Percentiles rank a stretch among this genome's conserved stretches.
Conservation (phyloP, 208 protist species). For the Plasmodiophora brassicae region DNA sequence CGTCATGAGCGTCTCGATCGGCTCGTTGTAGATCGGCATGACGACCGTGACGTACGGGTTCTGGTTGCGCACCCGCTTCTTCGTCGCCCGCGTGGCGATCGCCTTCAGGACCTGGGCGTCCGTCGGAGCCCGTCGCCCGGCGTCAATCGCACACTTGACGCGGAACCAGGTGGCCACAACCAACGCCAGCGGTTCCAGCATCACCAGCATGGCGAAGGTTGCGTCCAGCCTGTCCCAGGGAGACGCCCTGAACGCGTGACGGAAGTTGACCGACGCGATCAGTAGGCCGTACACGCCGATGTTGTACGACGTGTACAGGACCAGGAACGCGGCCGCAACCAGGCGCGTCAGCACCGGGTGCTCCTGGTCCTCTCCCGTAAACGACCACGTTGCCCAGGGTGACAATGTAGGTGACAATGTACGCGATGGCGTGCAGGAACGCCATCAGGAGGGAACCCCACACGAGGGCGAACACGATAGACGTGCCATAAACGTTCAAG, state of each 20-base stretch:
- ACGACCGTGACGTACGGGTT: constrained; percentile 8
- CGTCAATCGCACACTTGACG: background rate
- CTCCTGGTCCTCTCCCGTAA: background rate
- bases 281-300: background rate
- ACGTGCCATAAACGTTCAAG: too few species aligned
- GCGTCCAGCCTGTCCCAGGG: background rate
- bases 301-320: background rate
- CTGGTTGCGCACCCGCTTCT: background rate
- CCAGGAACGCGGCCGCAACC: background rate
- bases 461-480: background rate
- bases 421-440: background rate
- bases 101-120: background rate
- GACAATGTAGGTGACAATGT: constrained; percentile 14
- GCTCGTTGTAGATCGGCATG: constrained; percentile 32
- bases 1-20: constrained; percentile 16
- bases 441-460: background rate
- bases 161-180: background rate
- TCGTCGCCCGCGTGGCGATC: background rate
- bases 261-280: background rate
- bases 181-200: background rate
- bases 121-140: background rate
- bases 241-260: background rate
- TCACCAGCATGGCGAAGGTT: background rate
- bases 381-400: background rate
- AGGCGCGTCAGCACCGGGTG: background rate